Evolutionary conservation across 805 yeast species (phyloP).

Genomic region (Ogataea siamensis): DNA sequence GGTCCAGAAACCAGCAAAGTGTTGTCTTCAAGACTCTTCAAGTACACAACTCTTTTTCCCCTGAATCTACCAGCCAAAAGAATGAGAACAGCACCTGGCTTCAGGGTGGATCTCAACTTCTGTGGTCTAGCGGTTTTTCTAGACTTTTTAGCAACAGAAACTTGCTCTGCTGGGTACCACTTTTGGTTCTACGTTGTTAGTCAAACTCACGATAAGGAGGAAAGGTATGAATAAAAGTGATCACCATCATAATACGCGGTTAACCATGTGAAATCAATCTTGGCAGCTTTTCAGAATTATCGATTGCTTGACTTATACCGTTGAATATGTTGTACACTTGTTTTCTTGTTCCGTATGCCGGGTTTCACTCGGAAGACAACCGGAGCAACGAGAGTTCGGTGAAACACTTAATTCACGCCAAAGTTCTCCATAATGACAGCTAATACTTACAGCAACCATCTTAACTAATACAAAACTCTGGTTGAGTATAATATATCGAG

Average conservation of each 20-base stretch:
- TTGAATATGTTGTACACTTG: too few species aligned
- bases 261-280: too few species aligned
- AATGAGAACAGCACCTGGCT: conserved; percentile 97
- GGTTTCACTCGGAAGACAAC: too few species aligned
- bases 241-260: too few species aligned
- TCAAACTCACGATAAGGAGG: too few species aligned
- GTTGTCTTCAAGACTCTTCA: conserved; percentile 96
- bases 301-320: too few species aligned
- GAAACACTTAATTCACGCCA: not conserved
- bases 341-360: too few species aligned
- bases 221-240: too few species aligned
- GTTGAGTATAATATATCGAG: conserved; percentile 8
- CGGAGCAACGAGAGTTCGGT: too few species aligned
- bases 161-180: conserved; percentile 94
- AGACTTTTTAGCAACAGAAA: conserved; percentile 78
- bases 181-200: conserved; percentile 55
- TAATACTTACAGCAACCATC: conserved; percentile 34
- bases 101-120: conserved; percentile 91
- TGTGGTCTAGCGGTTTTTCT: conserved; percentile 93
- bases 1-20: conserved; percentile 97
- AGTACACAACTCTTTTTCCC: conserved; percentile 99
- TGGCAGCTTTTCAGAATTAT: too few species aligned
- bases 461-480: conserved; percentile 16
- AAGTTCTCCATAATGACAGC: not conserved
- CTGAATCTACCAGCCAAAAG: conserved; percentile 99